Base-by-base conservation (phyloP, 2,329 filamentous ascomycete species). In the Aspergillus thermomutatus region DNA sequence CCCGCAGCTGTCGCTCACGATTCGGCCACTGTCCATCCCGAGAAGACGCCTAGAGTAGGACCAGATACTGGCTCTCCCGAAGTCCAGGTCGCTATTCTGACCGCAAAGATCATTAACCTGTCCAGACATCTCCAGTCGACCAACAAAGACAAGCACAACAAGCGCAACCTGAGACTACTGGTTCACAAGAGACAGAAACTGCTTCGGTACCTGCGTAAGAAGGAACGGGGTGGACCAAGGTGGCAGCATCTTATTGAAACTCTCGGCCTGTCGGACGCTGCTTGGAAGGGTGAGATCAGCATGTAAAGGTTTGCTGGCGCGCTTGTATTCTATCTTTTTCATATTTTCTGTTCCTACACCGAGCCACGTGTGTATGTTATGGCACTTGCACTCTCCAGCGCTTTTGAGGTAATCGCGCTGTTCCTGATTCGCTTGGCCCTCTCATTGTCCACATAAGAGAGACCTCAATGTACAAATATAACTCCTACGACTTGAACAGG, bases 41-140 rank as follows among this genome's bases (percentile, higher is more conserved):
- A 76, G 26, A 83, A 83, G 64, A 82, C 80, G 0, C 83, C 83
- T 50, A 88, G 95, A 31, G 86, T 87, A n/a, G 94, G 94, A 0
- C 89, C 89, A 4, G 94, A 99, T 72, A 99, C 93, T 0, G 94
- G 94, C 37, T 96, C 91, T 66, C 91, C 91, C 6, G 94, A 99
- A 77, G 95, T 99, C n/a, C 94, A 99, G 80, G 91, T 95, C 64
- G 92, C 92, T 48, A 95, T 99, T 66, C 76, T 99, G 72, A 99
- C 94, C 3, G 85, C 91, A 56, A 97, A 97, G 82, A 99, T 99
- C 71, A 83, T 91, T 61, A 87, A 88, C 25, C 74, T 99, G 50
- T 87, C 89, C 17, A 82, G 89, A 64, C 87, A 88, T 63, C 76
- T 96, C 52, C 82, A 88, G 68, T 81, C 79, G 45, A 83, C 86